Evolutionary conservation across 768 basidiomycete species (phyloP), one percentile per base, ranked within the genome.

Genomic region (Rhodosporidiobolus sp.): DNA sequence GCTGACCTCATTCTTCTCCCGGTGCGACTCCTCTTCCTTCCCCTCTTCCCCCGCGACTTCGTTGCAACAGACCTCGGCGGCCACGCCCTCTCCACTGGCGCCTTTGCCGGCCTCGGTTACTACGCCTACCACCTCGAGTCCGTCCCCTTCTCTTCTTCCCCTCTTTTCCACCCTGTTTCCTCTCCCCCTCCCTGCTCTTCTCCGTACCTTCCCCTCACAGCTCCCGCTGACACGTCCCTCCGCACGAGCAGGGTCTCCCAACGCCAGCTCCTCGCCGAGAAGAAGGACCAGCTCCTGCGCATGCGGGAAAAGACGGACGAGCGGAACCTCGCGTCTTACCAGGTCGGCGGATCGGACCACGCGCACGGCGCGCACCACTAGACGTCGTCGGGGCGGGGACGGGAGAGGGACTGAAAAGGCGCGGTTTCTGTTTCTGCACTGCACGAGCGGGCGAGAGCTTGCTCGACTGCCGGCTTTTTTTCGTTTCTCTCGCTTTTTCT

Each of bases 71-170:
- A 92, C 84, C 86, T 88, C 6, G 85, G 85, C 30, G 90, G 87
- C 35, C 91, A 92, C 77, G 81, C 85, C 57, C 81, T 90, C 73
- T 85, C 89, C 43, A 88, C 89, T 84, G 86, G 80, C 48, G 85
- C 83, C 1, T 92, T 90, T 78, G 90, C 89, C 3, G 87, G 84
- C 77, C 84, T 83, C 19, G 91, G 91, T 50, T 92, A 92, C 83
- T 89, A 85, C 85, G 88, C 86, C 28, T 86, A 89, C 78, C 80
- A 68, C 35, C 49, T 64, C n/a, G 72, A 78, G 75, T 72, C 24
- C 34, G 63, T 60, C 63, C 11, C 16, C 45, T 14, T n/a, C n/a
- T n/a, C n/a, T n/a, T n/a, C n/a, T 12, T 52, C 63, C 48, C 11
- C 20, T 2, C 17, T 26, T 45, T 11, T 52, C 8, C 17, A 35